Evolutionary conservation across 2,329 filamentous ascomycete genomes (phyloP).

Genomic region (Pseudogymnoascus sp.): DNA sequence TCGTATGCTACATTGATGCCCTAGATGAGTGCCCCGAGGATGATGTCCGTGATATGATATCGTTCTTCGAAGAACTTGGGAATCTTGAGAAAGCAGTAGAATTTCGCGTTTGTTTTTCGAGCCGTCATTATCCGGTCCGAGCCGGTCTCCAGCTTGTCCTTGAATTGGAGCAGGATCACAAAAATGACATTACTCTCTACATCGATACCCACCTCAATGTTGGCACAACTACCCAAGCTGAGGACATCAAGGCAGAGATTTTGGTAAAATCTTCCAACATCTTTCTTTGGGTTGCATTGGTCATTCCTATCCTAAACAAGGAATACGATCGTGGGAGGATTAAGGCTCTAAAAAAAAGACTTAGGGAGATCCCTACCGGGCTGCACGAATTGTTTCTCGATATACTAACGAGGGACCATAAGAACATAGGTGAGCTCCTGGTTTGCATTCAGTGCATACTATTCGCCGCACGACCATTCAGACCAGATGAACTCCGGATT

Average conservation of each 20-base stretch:
- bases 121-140: slow-evolving; percentile 25
- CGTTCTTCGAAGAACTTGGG: slow-evolving; percentile 24
- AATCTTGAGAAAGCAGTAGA: slow-evolving; percentile 10
- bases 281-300: slow-evolving; percentile 25
- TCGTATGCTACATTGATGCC: slow-evolving; percentile 38
- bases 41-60: slow-evolving; percentile 28
- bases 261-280: slow-evolving; percentile 20
- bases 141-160: slow-evolving; percentile 21
- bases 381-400: slow-evolving; percentile 44
- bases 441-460: slow-evolving; percentile 48
- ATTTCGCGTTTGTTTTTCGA: slow-evolving; percentile 23
- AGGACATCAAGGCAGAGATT: slow-evolving; percentile 19
- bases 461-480: slow-evolving; percentile 39
- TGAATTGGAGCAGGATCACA: slow-evolving; percentile 23
- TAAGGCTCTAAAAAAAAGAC: slow-evolving; percentile 19
- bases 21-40: slow-evolving; percentile 39
- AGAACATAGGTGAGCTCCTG: slow-evolving; percentile 34
- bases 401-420: slow-evolving; percentile 43
- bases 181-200: slow-evolving; percentile 24
- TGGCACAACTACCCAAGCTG: slow-evolving; percentile 15
- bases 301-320: slow-evolving; percentile 35
- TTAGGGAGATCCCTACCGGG: slow-evolving; percentile 34
- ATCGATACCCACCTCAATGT: slow-evolving; percentile 21
- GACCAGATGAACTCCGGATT: slow-evolving; percentile 39
- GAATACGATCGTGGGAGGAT: slow-evolving; percentile 28